Conservation (phyloP, 148 eudicot species). For the Fagopyrum esculentum region DNA sequence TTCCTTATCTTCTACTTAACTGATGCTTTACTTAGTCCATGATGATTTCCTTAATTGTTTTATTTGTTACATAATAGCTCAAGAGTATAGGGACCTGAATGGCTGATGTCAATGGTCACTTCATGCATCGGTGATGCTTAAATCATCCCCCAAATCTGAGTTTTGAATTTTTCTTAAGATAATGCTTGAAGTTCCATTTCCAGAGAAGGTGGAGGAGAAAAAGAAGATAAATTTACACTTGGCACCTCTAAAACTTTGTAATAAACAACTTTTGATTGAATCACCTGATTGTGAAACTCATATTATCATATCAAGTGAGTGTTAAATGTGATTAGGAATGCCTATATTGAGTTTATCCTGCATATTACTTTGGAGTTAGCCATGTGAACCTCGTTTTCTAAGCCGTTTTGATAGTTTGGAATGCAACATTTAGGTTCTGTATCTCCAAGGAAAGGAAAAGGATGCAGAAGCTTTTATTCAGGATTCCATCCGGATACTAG, state of each 20-base stretch:
- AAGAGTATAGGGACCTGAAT: background rate
- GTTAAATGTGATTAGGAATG: background rate
- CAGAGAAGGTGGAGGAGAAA: slow-evolving; percentile 2
- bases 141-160: background rate
- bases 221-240: background rate
- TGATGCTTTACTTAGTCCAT: slow-evolving; percentile 4
- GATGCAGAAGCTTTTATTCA: slow-evolving; percentile 64
- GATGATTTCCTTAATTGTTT: slow-evolving; percentile 7
- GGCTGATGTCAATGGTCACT: background rate
- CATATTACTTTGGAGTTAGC: background rate
- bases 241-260: background rate
- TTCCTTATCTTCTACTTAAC: background rate
- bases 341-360: background rate
- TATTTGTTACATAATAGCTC: background rate
- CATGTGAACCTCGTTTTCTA: background rate
- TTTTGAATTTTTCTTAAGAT: background rate
- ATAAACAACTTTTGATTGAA: background rate
- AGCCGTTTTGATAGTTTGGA: background rate
- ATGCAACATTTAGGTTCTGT: slow-evolving; percentile 42
- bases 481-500: slow-evolving; percentile 72
- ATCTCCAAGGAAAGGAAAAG: slow-evolving; percentile 66
- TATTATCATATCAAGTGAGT: background rate
- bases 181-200: background rate
- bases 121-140: background rate
- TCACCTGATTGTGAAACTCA: background rate